Evolutionary conservation across 2,329 filamentous ascomycete species (phyloP), one percentile per base, ranked within the genome.

Genomic region (Cercospora sesami): DNA sequence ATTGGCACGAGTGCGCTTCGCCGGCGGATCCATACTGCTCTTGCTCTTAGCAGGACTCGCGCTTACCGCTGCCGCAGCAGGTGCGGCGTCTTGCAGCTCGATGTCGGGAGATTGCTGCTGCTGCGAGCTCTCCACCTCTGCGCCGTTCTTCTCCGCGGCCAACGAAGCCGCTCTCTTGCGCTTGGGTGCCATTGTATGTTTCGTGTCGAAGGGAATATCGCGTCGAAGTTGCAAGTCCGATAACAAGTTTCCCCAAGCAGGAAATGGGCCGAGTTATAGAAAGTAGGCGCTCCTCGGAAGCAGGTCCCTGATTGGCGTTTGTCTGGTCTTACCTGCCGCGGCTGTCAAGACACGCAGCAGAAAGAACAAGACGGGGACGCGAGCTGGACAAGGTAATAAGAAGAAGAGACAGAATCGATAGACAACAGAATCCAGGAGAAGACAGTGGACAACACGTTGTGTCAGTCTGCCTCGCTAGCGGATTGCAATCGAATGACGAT

Each of bases 1-100:
- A 78, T 68, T 77, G 78, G 42, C 58, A 12, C 63, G 79, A 77
- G 65, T 83, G 83, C 78, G 90, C 86, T 16, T 90, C 89, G 73
- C 92, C 91, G 75, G 91, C 89, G 75, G 87, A 89, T 78, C 94
- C 92, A 81, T 96, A 92, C 72, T 86, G 91, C 16, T 92, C 94
- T 69, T 91, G 91, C 82, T 96, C 92, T 39, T 92, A 94, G 86
- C 78, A 90, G 60, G 70, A 51, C 30, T 68, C 45, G 55, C 53
- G 31, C 18, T 53, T 18, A 21, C 48, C 8, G 51, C 51, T 9
- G 31, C 45, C 16, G n/a, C 51, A 9, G 39, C 53, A 53, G 36
- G 65, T 7, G 62, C 31, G 48, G 9, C 31, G 36, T 31, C 53
- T 42, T 26, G 45, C 45, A 51, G 21, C 5, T 51, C 45, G 10